phyloP scores from a whole-genome alignment of 1,284 basidiomycete species.

The Pterulicium gracile region DNA sequence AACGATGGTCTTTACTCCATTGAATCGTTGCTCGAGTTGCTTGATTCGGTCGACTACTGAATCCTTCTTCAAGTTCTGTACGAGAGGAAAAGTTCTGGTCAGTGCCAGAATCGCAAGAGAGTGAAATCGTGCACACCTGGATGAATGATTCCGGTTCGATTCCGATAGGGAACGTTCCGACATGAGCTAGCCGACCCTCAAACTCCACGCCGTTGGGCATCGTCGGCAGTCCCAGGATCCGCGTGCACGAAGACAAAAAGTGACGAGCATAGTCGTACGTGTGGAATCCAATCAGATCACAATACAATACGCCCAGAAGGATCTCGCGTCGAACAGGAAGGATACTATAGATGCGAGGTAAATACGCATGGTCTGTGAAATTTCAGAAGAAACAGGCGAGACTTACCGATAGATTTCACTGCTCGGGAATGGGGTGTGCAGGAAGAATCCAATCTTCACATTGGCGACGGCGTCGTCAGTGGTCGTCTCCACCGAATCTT shows the following conservation, averaged over 20 bases:
- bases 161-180: conserved; percentile 98
- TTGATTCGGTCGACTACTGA: conserved; percentile 73
- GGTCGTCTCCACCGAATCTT: conserved; percentile 33
- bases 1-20: conserved; percentile 94
- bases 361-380: conserved; percentile 1
- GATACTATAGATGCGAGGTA: conserved; percentile 43
- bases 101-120: neutral
- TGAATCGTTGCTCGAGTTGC: conserved; percentile 82
- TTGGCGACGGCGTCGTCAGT: conserved; percentile 38
- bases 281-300: conserved; percentile 97
- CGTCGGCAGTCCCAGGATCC: conserved; percentile 90
- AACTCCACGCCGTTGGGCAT: conserved; percentile 98
- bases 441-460: conserved; percentile 95
- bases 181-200: conserved; percentile 89
- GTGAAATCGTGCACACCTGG: conserved; percentile 34
- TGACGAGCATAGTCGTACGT: conserved; percentile 99
- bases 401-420: conserved; percentile 93
- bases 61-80: conserved; percentile 67
- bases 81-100: conserved; percentile 4
- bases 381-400: conserved; percentile 8
- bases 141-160: conserved; percentile 94
- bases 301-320: conserved; percentile 88
- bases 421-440: conserved; percentile 97
- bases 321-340: conserved; percentile 96
- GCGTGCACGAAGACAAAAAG: conserved; percentile 96